phyloP scores from a whole-genome alignment of 2,329 filamentous ascomycete species.

The Monilinia fructicola region DNA sequence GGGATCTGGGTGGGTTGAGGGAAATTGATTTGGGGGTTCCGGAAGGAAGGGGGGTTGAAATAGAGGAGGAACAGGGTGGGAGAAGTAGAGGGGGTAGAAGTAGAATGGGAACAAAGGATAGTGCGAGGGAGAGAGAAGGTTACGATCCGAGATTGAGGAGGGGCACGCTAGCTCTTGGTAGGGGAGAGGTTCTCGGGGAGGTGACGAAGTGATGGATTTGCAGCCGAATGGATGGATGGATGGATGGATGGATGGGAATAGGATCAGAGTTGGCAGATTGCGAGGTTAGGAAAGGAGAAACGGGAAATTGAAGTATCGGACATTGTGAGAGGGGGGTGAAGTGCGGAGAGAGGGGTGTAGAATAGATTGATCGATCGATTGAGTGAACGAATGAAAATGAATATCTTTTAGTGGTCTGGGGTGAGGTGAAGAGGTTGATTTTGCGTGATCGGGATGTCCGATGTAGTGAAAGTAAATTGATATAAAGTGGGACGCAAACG shows the following conservation, averaged over 20 bases:
- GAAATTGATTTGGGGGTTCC: slow-evolving; percentile 28
- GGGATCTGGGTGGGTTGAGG: slow-evolving; percentile 31
- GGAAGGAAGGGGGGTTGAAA: slow-evolving; percentile 28
- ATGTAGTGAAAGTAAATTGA: background rate
- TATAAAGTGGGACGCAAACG: no score
- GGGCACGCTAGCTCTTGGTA: slow-evolving; percentile 6
- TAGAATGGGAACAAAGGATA: background rate
- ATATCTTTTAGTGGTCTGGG: background rate
- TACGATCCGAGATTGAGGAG: slow-evolving; percentile 20
- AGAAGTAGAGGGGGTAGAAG: background rate
- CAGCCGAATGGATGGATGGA: no score
- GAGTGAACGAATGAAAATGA: background rate
- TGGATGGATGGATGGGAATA: background rate
- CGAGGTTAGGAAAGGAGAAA: background rate
- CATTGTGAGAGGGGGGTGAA: background rate
- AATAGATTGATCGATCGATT: background rate
- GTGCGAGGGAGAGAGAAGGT: slow-evolving; percentile 7
- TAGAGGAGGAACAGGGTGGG: slow-evolving; percentile 18
- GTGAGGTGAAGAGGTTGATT: background rate
- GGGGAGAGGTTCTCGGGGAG: background rate
- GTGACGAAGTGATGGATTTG: background rate
- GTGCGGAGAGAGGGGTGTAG: background rate
- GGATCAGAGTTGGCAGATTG: background rate
- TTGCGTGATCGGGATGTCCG: background rate
- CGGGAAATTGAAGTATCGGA: background rate